Evolutionary conservation across 768 basidiomycete species (phyloP).

Genomic region (Termitomyces sp.): DNA sequence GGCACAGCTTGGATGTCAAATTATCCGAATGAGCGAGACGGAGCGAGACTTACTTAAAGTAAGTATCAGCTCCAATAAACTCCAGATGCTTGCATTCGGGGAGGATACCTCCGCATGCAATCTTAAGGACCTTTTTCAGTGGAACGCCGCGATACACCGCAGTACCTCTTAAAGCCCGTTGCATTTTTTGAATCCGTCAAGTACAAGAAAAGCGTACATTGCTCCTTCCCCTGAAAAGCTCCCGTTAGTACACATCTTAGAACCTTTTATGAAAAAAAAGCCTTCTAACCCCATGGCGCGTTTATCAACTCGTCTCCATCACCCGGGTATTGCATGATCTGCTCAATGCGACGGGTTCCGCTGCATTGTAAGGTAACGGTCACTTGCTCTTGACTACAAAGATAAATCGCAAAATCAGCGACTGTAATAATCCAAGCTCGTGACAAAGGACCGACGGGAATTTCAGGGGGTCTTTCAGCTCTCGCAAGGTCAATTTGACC

Average conservation of each 20-base stretch:
- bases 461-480: conserved; percentile 39
- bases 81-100: conserved; percentile 47
- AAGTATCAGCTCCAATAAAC: conserved; percentile 53
- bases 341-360: conserved; percentile 47
- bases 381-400: conserved; percentile 36
- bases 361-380: conserved; percentile 53
- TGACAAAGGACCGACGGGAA: conserved; percentile 34
- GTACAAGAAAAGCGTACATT: conserved; percentile 24
- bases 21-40: background rate
- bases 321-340: conserved; percentile 46
- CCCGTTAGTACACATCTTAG: background rate
- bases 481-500: conserved; percentile 38
- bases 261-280: background rate
- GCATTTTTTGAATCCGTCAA: too few species aligned
- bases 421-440: background rate
- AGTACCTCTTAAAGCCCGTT: conserved; percentile 42
- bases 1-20: background rate
- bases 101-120: conserved; percentile 43
- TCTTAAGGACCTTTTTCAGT: conserved; percentile 47
- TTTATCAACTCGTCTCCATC: conserved; percentile 51
- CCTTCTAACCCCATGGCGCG: conserved; percentile 38
- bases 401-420: background rate
- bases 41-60: conserved; percentile 37
- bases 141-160: conserved; percentile 48
- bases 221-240: conserved; percentile 35